Conservation (phyloP, 1,139 yeast genomes). For the Meyerozyma carpophila region DNA sequence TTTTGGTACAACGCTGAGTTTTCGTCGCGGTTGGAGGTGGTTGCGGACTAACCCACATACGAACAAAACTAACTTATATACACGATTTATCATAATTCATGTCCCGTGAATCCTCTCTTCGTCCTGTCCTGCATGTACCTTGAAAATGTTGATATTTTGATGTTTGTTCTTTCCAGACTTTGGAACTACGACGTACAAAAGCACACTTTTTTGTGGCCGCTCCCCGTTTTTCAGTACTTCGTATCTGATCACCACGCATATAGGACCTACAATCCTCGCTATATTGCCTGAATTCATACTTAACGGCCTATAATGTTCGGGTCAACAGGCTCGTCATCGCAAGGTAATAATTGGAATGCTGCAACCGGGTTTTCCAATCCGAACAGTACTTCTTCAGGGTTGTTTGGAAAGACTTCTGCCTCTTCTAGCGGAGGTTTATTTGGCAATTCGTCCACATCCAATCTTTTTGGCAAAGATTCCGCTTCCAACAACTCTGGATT, state of each 20-base stretch:
- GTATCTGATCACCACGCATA: neutral
- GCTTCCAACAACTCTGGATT: neutral
- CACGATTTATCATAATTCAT: neutral
- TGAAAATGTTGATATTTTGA: neutral
- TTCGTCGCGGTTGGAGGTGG: neutral
- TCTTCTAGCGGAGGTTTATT: slow-evolving; percentile 15
- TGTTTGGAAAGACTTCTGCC: slow-evolving; percentile 7
- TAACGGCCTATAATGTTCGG: neutral
- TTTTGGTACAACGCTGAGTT: slow-evolving; percentile 38
- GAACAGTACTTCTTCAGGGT: slow-evolving; percentile 3
- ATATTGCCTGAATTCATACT: neutral
- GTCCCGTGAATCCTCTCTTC: too few relatives aligned
- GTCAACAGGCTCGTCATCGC: neutral
- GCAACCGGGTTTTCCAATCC: slow-evolving; percentile 5
- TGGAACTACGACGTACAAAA: neutral
- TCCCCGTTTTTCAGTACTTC: neutral
- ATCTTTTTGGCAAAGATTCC: neutral
- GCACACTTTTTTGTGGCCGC: neutral
- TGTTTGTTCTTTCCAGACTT: neutral
- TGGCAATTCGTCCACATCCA: slow-evolving; percentile 10
- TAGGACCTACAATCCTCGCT: neutral
- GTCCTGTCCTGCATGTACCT: neutral
- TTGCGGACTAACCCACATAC: neutral
- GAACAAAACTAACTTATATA: neutral
- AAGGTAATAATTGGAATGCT: neutral